A percentile compares a stretch with the other conserved stretches of the same genome.
Evolutionary conservation across 2,329 filamentous ascomycete species (phyloP).

Genomic region (Setomelanomma holmii): DNA sequence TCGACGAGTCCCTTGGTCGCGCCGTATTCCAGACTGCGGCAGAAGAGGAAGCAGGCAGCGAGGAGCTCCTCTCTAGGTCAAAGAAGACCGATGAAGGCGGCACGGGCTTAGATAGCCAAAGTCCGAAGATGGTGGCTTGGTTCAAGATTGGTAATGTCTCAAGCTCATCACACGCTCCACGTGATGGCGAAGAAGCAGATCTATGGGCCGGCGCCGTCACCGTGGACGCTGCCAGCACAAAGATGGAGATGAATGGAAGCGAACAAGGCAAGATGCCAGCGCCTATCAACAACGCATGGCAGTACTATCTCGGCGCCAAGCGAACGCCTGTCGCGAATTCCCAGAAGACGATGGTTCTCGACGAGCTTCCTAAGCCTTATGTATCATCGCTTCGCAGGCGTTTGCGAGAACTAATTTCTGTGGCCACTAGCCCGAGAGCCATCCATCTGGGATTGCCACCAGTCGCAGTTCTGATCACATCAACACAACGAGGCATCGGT

Average conservation of each 20-base stretch:
- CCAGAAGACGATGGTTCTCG: conserved; percentile 61
- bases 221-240: conserved; percentile 84
- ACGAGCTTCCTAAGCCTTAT: conserved; percentile 51
- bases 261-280: conserved; percentile 82
- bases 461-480: conserved; percentile 85
- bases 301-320: conserved; percentile 84
- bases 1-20: conserved; percentile 84
- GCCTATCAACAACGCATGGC: conserved; percentile 79
- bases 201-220: conserved; percentile 86
- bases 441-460: conserved; percentile 88
- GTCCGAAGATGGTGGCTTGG: conserved; percentile 73
- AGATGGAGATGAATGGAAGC: conserved; percentile 90
- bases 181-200: conserved; percentile 68
- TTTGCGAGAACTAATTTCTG: conserved; percentile 82
- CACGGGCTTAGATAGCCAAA: conserved; percentile 16
- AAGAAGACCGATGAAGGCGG: conserved; percentile 43
- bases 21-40: conserved; percentile 77
- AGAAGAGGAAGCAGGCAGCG: conserved; percentile 70
- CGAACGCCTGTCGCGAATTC: conserved; percentile 65
- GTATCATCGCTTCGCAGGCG: conserved; percentile 63
- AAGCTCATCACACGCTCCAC: conserved; percentile 58
- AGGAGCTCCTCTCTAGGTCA: conserved; percentile 60
- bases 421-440: conserved; percentile 85
- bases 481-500: conserved; percentile 91
- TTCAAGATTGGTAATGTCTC: conserved; percentile 80